A percentile compares a stretch with the other conserved stretches of the same genome.
These are phyloP conservation scores for Cladosporium velox DNA, from an alignment of 2,329 filamentous ascomycete species.

Conservation along the genomic window DNA sequence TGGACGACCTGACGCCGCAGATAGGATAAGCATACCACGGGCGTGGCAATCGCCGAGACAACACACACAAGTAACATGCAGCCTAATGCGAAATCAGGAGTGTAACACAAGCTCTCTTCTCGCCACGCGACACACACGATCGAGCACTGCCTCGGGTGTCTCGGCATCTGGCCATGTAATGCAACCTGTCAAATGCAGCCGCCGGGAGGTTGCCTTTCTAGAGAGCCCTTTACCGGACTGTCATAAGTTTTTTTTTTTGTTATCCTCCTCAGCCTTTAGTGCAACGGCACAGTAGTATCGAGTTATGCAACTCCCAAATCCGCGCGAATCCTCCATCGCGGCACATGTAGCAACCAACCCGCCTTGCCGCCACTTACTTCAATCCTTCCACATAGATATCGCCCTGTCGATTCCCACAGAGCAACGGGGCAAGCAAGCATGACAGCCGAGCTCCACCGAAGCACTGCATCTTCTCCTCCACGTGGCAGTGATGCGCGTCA, in stretches of 20 bases:
- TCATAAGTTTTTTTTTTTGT: neutral
- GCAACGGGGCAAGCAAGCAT: neutral
- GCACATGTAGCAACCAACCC: neutral
- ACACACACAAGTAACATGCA: neutral
- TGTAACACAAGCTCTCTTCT: neutral
- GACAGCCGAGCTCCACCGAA: conserved; percentile 10
- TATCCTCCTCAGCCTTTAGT: neutral
- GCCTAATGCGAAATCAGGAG: neutral
- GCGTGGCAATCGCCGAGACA: neutral
- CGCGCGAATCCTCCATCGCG: neutral
- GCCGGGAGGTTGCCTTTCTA: neutral
- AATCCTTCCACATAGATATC: neutral
- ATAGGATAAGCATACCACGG: neutral
- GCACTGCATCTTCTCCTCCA: conserved; percentile 4
- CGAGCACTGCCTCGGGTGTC: conserved; percentile 3
- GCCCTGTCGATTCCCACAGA: neutral
- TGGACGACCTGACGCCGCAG: neutral
- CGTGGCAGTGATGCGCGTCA: conserved; percentile 19
- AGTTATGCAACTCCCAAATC: neutral
- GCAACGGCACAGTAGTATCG: neutral
- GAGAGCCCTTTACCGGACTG: neutral
- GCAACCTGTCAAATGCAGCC: conserved; percentile 8
- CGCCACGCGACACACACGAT: neutral
- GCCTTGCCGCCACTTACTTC: neutral
- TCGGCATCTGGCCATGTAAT: neutral